phyloP scores from a whole-genome alignment of 1,284 basidiomycete species.

The Rhodotorula sp. region DNA sequence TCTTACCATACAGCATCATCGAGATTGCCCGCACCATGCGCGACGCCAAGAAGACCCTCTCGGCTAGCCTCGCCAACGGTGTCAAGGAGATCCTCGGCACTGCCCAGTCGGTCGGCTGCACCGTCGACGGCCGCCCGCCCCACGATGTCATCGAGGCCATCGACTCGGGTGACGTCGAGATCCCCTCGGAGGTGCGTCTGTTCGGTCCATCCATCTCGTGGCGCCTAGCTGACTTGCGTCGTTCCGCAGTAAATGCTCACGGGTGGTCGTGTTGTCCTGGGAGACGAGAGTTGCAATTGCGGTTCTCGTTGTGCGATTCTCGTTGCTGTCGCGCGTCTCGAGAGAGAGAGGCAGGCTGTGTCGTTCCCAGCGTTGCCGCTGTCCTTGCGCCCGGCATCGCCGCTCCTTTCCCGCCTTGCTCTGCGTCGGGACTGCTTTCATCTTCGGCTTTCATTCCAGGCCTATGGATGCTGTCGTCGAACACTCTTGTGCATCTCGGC shows the following conservation, averaged over 20 bases:
- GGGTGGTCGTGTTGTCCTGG: not conserved
- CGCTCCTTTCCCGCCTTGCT: too few relatives aligned
- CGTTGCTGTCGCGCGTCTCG: too few relatives aligned
- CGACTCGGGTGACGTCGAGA: conserved; percentile 90
- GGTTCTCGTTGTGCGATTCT: conserved; percentile 2
- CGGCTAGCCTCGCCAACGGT: conserved; percentile 84
- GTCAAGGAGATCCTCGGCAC: conserved; percentile 66
- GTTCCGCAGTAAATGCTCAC: conserved; percentile 2
- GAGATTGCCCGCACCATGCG: conserved; percentile 97
- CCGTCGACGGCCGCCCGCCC: conserved; percentile 87
- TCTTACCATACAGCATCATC: conserved; percentile 60
- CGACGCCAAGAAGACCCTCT: conserved; percentile 75
- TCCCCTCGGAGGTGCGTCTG: conserved; percentile 70
- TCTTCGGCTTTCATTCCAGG: too few relatives aligned
- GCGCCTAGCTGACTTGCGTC: not conserved
- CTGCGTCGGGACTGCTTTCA: too few relatives aligned
- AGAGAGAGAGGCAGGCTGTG: too few relatives aligned
- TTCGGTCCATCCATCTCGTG: not conserved
- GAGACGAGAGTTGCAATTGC: not conserved
- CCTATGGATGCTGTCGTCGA: too few relatives aligned
- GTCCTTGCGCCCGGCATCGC: too few relatives aligned
- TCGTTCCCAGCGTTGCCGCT: too few relatives aligned
- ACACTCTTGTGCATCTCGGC: too few relatives aligned
- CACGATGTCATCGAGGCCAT: conserved; percentile 82
- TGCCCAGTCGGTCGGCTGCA: conserved; percentile 89